These are phyloP conservation scores for Fusarium nanum DNA, from an alignment of 2,329 filamentous ascomycete genomes.

Conservation along the genomic window DNA sequence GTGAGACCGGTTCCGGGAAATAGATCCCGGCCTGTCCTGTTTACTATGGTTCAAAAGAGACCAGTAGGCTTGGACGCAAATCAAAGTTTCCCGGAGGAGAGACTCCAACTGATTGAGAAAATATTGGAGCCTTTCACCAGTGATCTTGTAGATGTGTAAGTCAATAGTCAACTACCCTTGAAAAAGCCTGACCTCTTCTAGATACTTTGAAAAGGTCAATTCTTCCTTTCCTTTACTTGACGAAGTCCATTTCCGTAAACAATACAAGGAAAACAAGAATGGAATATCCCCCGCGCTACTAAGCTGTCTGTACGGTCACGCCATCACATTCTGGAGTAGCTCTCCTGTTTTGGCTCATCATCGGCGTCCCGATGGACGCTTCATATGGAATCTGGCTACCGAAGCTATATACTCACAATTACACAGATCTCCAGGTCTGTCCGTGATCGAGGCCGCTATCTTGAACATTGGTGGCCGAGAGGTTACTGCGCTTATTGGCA, in stretches of 20 bases:
- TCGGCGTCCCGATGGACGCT: slow-evolving; percentile 67
- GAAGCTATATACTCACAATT: slow-evolving; percentile 70
- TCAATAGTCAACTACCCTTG: background rate
- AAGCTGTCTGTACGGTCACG: slow-evolving; percentile 68
- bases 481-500: slow-evolving; percentile 69
- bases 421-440: slow-evolving; percentile 67
- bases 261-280: slow-evolving; percentile 58
- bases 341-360: slow-evolving; percentile 57
- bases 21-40: slow-evolving; percentile 56
- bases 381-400: slow-evolving; percentile 71
- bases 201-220: slow-evolving; percentile 58
- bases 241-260: slow-evolving; percentile 62
- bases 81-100: slow-evolving; percentile 56
- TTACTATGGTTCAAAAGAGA: slow-evolving; percentile 59
- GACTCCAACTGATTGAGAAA: slow-evolving; percentile 68
- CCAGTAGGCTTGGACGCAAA: slow-evolving; percentile 57
- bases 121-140: slow-evolving; percentile 66
- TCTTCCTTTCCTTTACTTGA: slow-evolving; percentile 72
- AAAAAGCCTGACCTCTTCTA: slow-evolving; percentile 19
- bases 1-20: slow-evolving; percentile 49
- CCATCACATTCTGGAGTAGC: slow-evolving; percentile 67
- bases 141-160: slow-evolving; percentile 62
- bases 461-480: slow-evolving; percentile 71
- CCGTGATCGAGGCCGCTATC: slow-evolving; percentile 67
- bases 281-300: slow-evolving; percentile 67